Evolutionary conservation across 2,329 filamentous ascomycete species (phyloP).

Genomic region (Seiridium unicorne): DNA sequence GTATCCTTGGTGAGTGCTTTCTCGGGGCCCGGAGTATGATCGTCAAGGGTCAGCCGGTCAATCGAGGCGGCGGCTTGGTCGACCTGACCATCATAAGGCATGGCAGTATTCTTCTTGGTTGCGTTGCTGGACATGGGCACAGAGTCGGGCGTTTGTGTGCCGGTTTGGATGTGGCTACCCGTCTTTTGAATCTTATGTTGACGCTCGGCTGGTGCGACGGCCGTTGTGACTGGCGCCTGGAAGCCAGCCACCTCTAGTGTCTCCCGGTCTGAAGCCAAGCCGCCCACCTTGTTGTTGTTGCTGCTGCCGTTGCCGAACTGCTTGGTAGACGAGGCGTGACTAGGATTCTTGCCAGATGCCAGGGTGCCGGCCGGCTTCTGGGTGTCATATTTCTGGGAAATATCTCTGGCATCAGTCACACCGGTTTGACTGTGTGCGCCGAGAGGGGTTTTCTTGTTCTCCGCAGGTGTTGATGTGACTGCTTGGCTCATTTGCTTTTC

Average conservation of each 20-base stretch:
- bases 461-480: background rate
- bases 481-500: conserved; percentile 2
- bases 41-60: conserved; percentile 22
- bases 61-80: conserved; percentile 16
- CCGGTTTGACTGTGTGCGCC: conserved; percentile 15
- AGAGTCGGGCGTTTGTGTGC: conserved; percentile 14
- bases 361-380: conserved; percentile 16
- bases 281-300: background rate
- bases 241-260: conserved; percentile 1
- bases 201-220: conserved; percentile 17
- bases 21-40: conserved; percentile 10
- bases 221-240: conserved; percentile 12
- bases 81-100: conserved; percentile 5
- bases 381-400: conserved; percentile 14
- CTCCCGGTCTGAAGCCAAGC: conserved; percentile 1
- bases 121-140: conserved; percentile 7
- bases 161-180: conserved; percentile 27
- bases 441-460: conserved; percentile 10
- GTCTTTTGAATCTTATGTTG: conserved; percentile 21
- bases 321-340: conserved; percentile 10
- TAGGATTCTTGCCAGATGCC: conserved; percentile 11
- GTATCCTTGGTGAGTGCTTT: conserved; percentile 15
- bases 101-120: conserved; percentile 9
- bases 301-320: background rate
- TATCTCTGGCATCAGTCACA: conserved; percentile 22